Evolutionary conservation across 2,329 filamentous ascomycete species (phyloP).

Genomic region (Sporothrix variecibatus): DNA sequence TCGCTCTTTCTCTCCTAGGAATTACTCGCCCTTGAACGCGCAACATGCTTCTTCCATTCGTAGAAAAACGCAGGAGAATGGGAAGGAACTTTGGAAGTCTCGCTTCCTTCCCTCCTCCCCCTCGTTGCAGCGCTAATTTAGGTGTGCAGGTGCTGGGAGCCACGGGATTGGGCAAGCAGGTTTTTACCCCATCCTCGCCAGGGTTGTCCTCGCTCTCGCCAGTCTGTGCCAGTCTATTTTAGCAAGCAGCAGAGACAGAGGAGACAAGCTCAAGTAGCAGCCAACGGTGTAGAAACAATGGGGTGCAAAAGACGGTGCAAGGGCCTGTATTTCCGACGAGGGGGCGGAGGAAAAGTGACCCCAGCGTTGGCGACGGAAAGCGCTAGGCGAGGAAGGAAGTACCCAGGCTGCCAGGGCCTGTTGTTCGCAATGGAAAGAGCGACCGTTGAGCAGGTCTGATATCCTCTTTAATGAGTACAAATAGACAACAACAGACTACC

Average conservation of each 20-base stretch:
- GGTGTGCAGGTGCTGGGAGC: constrained; percentile 29
- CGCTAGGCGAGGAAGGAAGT: background rate
- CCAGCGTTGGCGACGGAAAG: background rate
- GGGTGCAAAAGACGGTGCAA: constrained; percentile 7
- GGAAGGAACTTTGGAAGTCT: background rate
- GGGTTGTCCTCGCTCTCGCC: background rate
- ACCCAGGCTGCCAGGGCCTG: no score
- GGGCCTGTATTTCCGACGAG: constrained; percentile 19
- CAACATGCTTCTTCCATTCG: background rate
- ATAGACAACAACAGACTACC: background rate
- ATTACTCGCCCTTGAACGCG: background rate
- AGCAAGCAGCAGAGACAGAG: background rate
- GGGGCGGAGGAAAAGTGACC: constrained; percentile 4
- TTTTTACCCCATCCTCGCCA: background rate
- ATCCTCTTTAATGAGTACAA: no score
- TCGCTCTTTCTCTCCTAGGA: background rate
- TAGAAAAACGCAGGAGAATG: background rate
- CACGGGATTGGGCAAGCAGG: constrained; percentile 27
- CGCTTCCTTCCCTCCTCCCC: constrained; percentile 1
- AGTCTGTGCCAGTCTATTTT: background rate
- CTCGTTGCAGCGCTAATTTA: constrained; percentile 27
- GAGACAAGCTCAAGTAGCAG: background rate
- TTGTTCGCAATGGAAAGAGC: background rate
- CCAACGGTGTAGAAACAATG: constrained; percentile 5
- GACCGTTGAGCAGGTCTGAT: background rate